These are phyloP conservation scores for Colletotrichum lindemuthianum DNA, from an alignment of 2,329 filamentous ascomycete genomes.

Conservation along the genomic window DNA sequence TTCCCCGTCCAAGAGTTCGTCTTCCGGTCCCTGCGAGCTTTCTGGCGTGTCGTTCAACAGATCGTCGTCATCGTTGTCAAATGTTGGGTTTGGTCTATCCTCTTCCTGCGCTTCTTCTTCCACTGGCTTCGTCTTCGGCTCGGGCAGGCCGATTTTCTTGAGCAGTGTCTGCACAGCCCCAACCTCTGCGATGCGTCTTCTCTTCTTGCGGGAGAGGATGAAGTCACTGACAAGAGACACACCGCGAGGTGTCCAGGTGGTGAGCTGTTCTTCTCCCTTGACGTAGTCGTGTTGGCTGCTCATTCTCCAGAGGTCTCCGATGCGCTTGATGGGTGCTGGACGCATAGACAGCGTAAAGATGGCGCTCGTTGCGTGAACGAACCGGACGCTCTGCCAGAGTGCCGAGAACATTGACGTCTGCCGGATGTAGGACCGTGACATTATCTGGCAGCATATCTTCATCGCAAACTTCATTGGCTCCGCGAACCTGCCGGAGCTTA, in stretches of 20 bases:
- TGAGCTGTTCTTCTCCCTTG: constrained; percentile 90
- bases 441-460: constrained; percentile 83
- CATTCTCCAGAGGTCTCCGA: constrained; percentile 95
- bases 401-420: constrained; percentile 88
- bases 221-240: constrained; percentile 93
- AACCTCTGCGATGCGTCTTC: constrained; percentile 80
- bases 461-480: constrained; percentile 88
- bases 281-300: constrained; percentile 95
- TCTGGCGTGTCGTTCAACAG: constrained; percentile 68
- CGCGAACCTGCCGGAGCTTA: constrained; percentile 84
- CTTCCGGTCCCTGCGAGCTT: constrained; percentile 55
- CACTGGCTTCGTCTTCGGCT: constrained; percentile 47
- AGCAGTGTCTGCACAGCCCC: constrained; percentile 77
- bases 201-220: constrained; percentile 78
- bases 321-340: constrained; percentile 88
- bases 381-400: constrained; percentile 84
- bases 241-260: constrained; percentile 86
- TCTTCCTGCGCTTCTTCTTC: constrained; percentile 51
- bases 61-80: constrained; percentile 65
- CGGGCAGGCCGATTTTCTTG: constrained; percentile 64
- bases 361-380: constrained; percentile 86
- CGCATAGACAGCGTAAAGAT: constrained; percentile 90
- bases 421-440: constrained; percentile 84
- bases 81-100: constrained; percentile 49
- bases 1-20: constrained; percentile 42